Base-by-base conservation (phyloP, 257 asterid species). In the Parsonsia alboflavescens region DNA sequence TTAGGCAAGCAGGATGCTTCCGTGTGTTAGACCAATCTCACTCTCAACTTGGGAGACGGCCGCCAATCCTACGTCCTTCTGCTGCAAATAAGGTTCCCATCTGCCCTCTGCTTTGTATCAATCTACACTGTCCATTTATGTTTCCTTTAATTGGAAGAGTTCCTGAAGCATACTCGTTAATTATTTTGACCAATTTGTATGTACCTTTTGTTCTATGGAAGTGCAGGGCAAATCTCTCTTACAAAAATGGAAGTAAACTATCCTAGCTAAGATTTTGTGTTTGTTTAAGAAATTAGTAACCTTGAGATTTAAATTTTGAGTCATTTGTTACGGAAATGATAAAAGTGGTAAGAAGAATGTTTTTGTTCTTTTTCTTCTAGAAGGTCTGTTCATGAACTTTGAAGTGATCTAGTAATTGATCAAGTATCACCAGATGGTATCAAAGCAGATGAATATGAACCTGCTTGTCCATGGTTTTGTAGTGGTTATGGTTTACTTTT, bases 1-100 rank as follows among this genome's bases (percentile, higher is more conserved):
- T 95, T 79, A 88, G 99, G 80, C 87, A 87, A 70, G 98, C 99
- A 68, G 99, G 99, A 77, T 95, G 98, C 82, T 95, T 95, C 75
- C 88, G 87, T 70, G 98, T 92, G 26, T 82, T 95, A 79, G 96
- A 95, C 83, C 98, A 95, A 82, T 88, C 97, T 30, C 89, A 85
- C 70, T 73, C 97, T 75, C 99, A 95, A 89, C 86, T 89, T 66
- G 98, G 99, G 79, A 88, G 94, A 76, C 98, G 98, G 39, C 94
- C 92, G 11, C 88, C 97, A 68, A 84, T 92, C 57, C 87, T 82
- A 72, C 72, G 66, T 54, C 88, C 88, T 68, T 80, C 93, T 54
- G 69, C 86, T 41, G 79, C 86, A 65, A 89, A 81, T 83, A 95
- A 90, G 97, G 99, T 94, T 57, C 54, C 10, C 17, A 52, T 62